A percentile compares a stretch with the other conserved stretches of the same genome.
phyloP scores from a whole-genome alignment of 2,329 filamentous ascomycete species.

The Fusarium sp. region DNA sequence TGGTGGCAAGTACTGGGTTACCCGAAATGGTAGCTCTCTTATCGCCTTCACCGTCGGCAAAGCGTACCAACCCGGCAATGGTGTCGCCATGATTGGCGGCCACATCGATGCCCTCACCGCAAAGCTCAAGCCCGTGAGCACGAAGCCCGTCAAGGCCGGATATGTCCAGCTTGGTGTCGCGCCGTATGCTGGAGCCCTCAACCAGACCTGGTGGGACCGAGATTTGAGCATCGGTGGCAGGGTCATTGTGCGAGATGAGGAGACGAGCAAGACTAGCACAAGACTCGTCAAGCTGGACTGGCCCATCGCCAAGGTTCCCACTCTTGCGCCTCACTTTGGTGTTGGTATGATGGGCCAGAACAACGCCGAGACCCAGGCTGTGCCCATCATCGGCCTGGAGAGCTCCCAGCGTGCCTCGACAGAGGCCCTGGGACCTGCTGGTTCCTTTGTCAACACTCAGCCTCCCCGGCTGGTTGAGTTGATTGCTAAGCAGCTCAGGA shows the following conservation, averaged over 20 bases:
- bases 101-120: constrained; percentile 95
- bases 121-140: constrained; percentile 90
- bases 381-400: constrained; percentile 92
- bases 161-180: constrained; percentile 92
- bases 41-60: constrained; percentile 88
- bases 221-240: constrained; percentile 92
- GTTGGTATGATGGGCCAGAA: constrained; percentile 73
- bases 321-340: constrained; percentile 94
- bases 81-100: constrained; percentile 87
- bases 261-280: constrained; percentile 79
- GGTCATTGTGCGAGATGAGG: constrained; percentile 82
- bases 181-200: constrained; percentile 89
- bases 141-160: constrained; percentile 84
- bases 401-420: constrained; percentile 61
- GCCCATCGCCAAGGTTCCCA: constrained; percentile 94
- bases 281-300: constrained; percentile 92
- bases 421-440: constrained; percentile 68
- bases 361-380: constrained; percentile 93
- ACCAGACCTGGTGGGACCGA: constrained; percentile 96
- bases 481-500: constrained; percentile 81
- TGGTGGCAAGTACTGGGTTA: constrained; percentile 90
- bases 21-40: constrained; percentile 85
- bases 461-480: constrained; percentile 86
- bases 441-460: constrained; percentile 84
- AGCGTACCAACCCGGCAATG: constrained; percentile 85